Base-by-base conservation (phyloP, 345 rosid species). In the Turnera subulata region DNA sequence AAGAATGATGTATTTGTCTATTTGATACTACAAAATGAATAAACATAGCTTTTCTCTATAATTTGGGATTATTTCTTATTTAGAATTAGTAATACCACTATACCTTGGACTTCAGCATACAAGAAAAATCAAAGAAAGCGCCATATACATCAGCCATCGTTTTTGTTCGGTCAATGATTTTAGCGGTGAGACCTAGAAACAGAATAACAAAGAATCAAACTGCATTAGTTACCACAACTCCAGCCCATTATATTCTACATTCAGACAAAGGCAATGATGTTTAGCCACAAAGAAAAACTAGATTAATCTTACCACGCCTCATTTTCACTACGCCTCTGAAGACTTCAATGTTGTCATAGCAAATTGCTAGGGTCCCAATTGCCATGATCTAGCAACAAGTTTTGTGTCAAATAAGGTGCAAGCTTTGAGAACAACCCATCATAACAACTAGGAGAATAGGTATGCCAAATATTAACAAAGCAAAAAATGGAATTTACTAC, bases 281-380 rank as follows among this genome's bases (percentile, higher is more conserved):
- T 29, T 8, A 4, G 35, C 8, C 35, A 29, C 35, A 29, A 29
- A 3, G 35, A 29, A 29, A 29, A 29, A 29, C n/a, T 25, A 24
- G 21, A 53, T 21, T 6, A 44, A 70, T 62, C 86, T 75, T 79
- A 94, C 99, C 99, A 39, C 96, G 92, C 78, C 99, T 90, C 88
- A 94, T 68, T 70, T 94, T 88, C 69, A 94, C 97, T 5, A 88
- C 89, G 8, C 96, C 97, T 81, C 89, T 73, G 75, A 94, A 94
- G 77, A 94, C 85, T 81, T 90, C 87, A 32, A 88, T 63, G 71
- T 90, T 88, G 83, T 85, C 81, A 76, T 85, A 84, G 80, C 99
- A 90, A 56, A 90, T 58, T 53, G 93, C 95, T 59, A 90, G 77
- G 25, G 99, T 94, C 73, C 97, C 99, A 69, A 90, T 88, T 43